phyloP scores from a whole-genome alignment of 1,284 basidiomycete species.

The Cryptococcus sp. region DNA sequence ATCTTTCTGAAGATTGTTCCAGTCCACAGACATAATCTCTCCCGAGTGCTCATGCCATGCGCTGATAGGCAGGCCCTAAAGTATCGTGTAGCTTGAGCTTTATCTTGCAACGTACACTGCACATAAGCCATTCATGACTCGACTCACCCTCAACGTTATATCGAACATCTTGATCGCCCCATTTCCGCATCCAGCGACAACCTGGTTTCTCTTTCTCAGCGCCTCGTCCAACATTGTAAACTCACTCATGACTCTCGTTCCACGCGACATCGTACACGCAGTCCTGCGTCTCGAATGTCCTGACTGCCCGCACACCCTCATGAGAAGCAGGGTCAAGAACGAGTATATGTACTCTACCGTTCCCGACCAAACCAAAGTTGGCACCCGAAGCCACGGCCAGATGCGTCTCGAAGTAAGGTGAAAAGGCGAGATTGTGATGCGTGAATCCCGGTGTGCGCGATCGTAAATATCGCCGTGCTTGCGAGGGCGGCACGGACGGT shows the following conservation, averaged over 20 bases:
- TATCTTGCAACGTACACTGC: no score
- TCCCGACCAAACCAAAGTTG: conserved; percentile 94
- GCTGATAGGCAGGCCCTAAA: conserved; percentile 65
- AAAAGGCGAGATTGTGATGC: conserved; percentile 86
- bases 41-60: conserved; percentile 91
- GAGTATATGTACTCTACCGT: conserved; percentile 78
- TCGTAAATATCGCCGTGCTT: conserved; percentile 7
- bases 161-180: conserved; percentile 93
- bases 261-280: conserved; percentile 89
- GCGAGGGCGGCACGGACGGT: background rate
- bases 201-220: conserved; percentile 60
- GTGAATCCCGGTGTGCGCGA: conserved; percentile 74
- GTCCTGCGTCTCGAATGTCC: conserved; percentile 90
- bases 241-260: conserved; percentile 86
- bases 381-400: conserved; percentile 86
- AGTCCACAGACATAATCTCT: conserved; percentile 94
- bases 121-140: no score
- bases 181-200: conserved; percentile 85
- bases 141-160: conserved; percentile 74
- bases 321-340: conserved; percentile 55
- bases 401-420: conserved; percentile 80
- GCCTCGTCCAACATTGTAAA: conserved; percentile 39
- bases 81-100: background rate
- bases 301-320: conserved; percentile 62
- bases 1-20: conserved; percentile 93